These are phyloP conservation scores for Ceraceosorus guamensis DNA, from an alignment of 1,284 basidiomycete species.

Conservation along the genomic window DNA sequence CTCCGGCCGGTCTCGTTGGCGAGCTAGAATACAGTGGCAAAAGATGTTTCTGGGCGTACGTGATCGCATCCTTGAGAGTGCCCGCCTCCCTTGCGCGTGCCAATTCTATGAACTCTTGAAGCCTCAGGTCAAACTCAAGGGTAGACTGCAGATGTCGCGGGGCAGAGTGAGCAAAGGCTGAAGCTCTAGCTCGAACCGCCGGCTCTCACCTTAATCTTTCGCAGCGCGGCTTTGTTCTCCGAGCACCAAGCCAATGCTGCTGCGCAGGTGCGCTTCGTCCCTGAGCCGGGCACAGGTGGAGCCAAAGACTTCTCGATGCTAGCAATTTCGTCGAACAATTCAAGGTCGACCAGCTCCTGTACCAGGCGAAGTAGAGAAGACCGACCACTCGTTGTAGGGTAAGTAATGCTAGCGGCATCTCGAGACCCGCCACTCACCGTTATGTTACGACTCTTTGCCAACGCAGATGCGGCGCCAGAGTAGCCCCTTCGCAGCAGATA, in stretches of 20 bases:
- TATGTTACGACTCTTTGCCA: slow-evolving; percentile 18
- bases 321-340: slow-evolving; percentile 74
- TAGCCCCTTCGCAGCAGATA: slow-evolving; percentile 70
- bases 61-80: slow-evolving; percentile 70
- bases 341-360: slow-evolving; percentile 56
- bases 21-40: slow-evolving; percentile 54
- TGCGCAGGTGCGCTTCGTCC: slow-evolving; percentile 61
- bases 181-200: not conserved
- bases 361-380: too few species aligned
- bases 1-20: not conserved
- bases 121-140: slow-evolving; percentile 85
- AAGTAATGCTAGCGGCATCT: not conserved
- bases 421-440: slow-evolving; percentile 10
- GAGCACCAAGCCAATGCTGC: slow-evolving; percentile 91
- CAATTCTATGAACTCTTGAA: slow-evolving; percentile 96
- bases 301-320: slow-evolving; percentile 73
- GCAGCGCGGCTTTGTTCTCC: slow-evolving; percentile 84
- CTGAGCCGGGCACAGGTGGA: slow-evolving; percentile 3
- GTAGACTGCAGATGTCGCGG: slow-evolving; percentile 57
- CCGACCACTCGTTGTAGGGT: not conserved
- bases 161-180: not conserved
- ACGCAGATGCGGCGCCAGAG: slow-evolving; percentile 15
- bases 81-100: slow-evolving; percentile 13
- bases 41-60: slow-evolving; percentile 75
- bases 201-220: slow-evolving; percentile 64